Evolutionary conservation across 2,329 filamentous ascomycete genomes (phyloP), one percentile per base, ranked within the genome.

Genomic region (Cercospora sojina): DNA sequence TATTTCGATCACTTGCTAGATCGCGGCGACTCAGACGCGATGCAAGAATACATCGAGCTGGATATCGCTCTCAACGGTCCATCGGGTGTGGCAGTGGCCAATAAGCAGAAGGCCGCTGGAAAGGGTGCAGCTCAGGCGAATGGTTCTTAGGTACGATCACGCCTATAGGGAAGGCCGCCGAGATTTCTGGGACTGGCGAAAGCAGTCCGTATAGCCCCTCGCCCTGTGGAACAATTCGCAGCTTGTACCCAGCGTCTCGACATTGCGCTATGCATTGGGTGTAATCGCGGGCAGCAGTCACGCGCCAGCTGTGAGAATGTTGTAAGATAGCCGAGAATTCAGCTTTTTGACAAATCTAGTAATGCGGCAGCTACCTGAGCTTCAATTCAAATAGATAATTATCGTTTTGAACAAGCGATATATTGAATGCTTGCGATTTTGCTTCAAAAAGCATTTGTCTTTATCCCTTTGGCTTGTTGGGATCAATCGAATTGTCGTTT

Each of bases 1-100:
- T 99, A 98, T 78, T 88, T 97, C 83, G 82, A 85, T 12, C 97
- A 95, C 75, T 83, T 99, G 38, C 87, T 96, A 69, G 89, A 96
- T 73, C 85, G 91, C 62, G 93, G 94, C 13, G 89, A 87, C 67
- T 91, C 93, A 77, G 87, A 93, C 32, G 87, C 92, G 1, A 94
- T 96, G 81, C 92, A 93, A 79, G 90, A 93, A 73, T 97, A 93
- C 77, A 84, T 97, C 75, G 82, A 85, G 66, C 82, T 98, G 38
- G 94, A 99, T 76, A 87, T 89, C 51, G 91, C 96, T 77, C 87
- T 97, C 67, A 95, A 96, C 77, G 95, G 95, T 68, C 82, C 80
- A 72, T 75, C 64, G n/a, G 74, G 71, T 62, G 69, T 69, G 23
- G 25, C 62, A 43, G 32, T 41, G 29, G 23, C 13, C 12, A 59